Evolutionary conservation across 2,329 filamentous ascomycete species (phyloP).

Genomic region (Hypomyces rosellus): DNA sequence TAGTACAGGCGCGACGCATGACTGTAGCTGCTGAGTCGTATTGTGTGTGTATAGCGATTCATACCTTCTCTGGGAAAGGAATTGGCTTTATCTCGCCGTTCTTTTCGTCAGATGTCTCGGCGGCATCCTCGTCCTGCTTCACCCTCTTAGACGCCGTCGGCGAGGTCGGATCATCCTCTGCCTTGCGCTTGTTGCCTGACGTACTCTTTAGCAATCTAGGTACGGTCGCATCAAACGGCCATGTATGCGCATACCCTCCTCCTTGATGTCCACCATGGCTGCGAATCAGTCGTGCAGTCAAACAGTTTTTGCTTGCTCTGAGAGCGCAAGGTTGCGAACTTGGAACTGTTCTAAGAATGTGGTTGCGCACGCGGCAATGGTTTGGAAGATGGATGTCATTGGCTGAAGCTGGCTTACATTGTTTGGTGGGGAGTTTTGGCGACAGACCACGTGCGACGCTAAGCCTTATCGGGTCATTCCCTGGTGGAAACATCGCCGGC

Average conservation of each 20-base stretch:
- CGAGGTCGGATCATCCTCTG: constrained; percentile 57
- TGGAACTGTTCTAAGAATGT: no score
- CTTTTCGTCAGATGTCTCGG: constrained; percentile 32
- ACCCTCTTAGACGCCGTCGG: constrained; percentile 58
- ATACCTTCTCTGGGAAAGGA: constrained; percentile 82
- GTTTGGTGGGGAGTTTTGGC: no score
- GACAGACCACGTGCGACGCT: no score
- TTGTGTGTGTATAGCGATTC: not conserved
- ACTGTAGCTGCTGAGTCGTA: not conserved
- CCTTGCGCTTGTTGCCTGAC: constrained; percentile 64
- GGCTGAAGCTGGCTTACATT: not conserved
- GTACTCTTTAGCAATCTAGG: not conserved
- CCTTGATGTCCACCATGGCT: constrained; percentile 27
- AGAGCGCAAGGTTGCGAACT: no score
- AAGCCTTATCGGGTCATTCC: no score
- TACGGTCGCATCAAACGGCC: not conserved
- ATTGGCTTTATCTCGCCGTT: constrained; percentile 56
- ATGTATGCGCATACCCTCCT: constrained; percentile 30
- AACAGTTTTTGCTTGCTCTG: not conserved
- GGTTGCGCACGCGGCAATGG: no score
- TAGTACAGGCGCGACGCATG: no score
- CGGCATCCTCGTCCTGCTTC: constrained; percentile 39
- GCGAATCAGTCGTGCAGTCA: not conserved
- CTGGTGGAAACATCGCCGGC: no score
- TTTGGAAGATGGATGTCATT: not conserved